Conservation (phyloP, 2,329 filamentous ascomycete genomes). For the Clonostachys sp. region DNA sequence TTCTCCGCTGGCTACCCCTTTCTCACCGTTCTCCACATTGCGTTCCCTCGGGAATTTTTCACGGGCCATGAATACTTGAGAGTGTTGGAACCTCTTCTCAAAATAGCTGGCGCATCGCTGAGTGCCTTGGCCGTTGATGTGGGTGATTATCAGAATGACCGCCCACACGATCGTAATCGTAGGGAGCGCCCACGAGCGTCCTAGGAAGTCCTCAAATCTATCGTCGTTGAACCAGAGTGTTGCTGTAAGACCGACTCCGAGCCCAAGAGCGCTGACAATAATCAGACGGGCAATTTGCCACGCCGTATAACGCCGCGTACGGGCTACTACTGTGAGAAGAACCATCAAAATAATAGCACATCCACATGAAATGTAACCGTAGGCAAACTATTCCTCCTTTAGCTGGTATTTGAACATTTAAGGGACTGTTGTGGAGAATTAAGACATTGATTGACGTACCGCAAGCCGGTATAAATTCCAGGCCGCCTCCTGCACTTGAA, state of each 20-base stretch:
- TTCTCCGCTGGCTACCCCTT: no score
- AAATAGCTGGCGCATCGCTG: no score
- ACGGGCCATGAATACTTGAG: no score
- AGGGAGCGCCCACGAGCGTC: conserved; percentile 22
- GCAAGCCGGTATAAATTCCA: conserved; percentile 19
- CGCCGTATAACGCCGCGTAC: conserved; percentile 18
- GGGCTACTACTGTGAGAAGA: conserved; percentile 19
- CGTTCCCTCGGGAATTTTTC: no score
- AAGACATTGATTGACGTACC: conserved; percentile 11
- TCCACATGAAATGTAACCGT: conserved; percentile 20
- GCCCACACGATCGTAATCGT: conserved; percentile 26
- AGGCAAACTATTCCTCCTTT: conserved; percentile 18
- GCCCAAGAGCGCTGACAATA: conserved; percentile 19
- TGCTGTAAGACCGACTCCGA: conserved; percentile 18
- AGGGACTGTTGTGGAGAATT: background rate
- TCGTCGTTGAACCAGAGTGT: conserved; percentile 13
- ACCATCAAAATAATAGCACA: conserved; percentile 22
- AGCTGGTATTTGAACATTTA: background rate
- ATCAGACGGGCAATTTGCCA: conserved; percentile 22
- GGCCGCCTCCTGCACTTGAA: conserved; percentile 12
- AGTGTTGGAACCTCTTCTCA: no score
- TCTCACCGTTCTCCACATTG: no score
- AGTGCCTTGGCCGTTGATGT: conserved; percentile 3
- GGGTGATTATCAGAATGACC: conserved; percentile 21
- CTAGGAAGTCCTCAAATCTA: conserved; percentile 10